These are phyloP conservation scores for Macrotyloma uniflorum DNA, from an alignment of 306 rosid genomes.

Conservation along the genomic window DNA sequence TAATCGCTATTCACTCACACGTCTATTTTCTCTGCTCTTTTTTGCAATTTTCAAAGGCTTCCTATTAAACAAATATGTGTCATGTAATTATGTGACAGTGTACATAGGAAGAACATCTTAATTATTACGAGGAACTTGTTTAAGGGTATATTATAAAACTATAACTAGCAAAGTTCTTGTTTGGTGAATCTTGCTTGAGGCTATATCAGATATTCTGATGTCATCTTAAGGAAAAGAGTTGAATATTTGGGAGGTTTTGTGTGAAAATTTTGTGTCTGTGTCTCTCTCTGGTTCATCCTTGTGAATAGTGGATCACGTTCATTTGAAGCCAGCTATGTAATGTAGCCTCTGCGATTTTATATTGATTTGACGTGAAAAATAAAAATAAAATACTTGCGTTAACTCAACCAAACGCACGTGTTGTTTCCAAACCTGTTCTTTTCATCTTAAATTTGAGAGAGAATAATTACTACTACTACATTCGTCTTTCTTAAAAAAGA, in stretches of 20 bases:
- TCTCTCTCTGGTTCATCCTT: neutral
- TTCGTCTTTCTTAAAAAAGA: neutral
- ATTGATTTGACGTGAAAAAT: neutral
- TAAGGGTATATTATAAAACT: conserved; percentile 4
- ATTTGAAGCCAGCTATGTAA: neutral
- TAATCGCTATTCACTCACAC: conserved; percentile 4
- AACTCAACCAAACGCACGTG: neutral
- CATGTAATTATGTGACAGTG: neutral
- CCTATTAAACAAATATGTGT: neutral
- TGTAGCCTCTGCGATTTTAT: neutral
- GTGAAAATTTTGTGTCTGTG: neutral
- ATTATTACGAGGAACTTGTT: neutral
- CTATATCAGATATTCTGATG: neutral
- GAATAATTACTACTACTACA: neutral
- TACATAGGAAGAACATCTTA: neutral
- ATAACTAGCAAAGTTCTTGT: neutral
- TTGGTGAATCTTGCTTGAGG: neutral
- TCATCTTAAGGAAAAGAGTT: neutral
- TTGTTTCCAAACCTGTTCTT: neutral
- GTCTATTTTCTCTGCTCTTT: neutral
- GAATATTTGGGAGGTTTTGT: neutral
- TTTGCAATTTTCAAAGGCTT: neutral
- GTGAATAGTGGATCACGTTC: neutral
- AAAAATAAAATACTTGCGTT: neutral
- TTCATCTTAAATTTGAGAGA: neutral